Percentiles rank a stretch among this genome's conserved stretches.
These are phyloP conservation scores for Parsonsia alboflavescens DNA, from an alignment of 257 asterid species.

Conservation along the genomic window DNA sequence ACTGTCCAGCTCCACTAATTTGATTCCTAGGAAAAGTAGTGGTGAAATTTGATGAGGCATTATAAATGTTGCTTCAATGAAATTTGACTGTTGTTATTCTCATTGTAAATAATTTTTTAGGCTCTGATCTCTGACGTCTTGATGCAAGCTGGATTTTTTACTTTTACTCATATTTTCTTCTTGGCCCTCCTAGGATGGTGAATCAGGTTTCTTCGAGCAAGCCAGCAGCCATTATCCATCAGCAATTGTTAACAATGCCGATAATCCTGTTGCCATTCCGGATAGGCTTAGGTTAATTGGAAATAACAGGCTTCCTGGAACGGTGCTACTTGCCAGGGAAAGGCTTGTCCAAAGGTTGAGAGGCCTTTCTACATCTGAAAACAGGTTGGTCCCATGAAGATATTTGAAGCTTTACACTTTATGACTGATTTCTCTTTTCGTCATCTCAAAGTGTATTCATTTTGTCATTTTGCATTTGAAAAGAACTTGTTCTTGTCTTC, in stretches of 20 bases:
- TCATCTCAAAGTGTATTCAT: neutral
- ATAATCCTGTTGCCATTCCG: conserved; percentile 23
- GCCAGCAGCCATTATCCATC: conserved; percentile 41
- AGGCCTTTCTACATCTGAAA: conserved; percentile 59
- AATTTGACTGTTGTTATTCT: neutral
- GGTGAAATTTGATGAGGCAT: neutral
- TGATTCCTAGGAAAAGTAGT: neutral
- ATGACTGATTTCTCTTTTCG: neutral
- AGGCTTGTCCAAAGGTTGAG: conserved; percentile 81
- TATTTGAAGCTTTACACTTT: neutral
- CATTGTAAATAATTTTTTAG: neutral
- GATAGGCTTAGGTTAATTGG: conserved; percentile 41
- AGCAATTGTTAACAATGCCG: conserved; percentile 28
- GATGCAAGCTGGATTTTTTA: conserved; percentile 2
- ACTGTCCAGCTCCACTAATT: neutral
- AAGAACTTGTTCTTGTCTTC: neutral
- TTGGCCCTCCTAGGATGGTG: conserved; percentile 54
- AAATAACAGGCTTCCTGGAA: conserved; percentile 78
- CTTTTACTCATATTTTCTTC: neutral
- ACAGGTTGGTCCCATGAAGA: conserved; percentile 45
- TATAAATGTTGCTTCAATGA: neutral
- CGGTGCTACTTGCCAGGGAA: conserved; percentile 88
- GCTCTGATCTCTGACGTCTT: neutral
- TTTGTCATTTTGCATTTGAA: neutral
- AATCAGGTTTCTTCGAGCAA: conserved; percentile 37